Percentiles rank a stretch among this genome's conserved stretches.
phyloP scores from a whole-genome alignment of 331 rosid genomes.

The Cucumis variabilis region DNA sequence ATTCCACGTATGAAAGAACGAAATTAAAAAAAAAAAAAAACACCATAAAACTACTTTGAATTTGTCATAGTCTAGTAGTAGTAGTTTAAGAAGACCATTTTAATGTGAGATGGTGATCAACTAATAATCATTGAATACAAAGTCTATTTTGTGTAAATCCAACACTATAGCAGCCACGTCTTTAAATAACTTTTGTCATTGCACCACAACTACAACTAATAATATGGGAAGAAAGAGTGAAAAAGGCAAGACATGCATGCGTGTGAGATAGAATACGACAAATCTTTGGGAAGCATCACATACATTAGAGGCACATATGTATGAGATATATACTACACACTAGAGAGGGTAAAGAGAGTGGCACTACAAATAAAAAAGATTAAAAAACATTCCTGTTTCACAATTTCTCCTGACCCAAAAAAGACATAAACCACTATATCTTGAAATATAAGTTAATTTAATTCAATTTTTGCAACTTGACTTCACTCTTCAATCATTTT shows the following conservation, averaged over 20 bases:
- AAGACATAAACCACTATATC: neutral
- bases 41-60: too few species aligned
- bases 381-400: neutral
- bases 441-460: neutral
- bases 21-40: too few species aligned
- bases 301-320: neutral
- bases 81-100: too few species aligned
- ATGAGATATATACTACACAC: neutral
- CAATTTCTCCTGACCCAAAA: constrained; percentile 18
- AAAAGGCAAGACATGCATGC: constrained; percentile 87
- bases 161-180: too few species aligned
- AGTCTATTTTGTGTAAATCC: too few species aligned
- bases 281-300: constrained; percentile 52
- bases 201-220: too few species aligned
- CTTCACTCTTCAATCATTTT: constrained; percentile 57
- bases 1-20: too few species aligned
- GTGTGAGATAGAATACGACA: constrained; percentile 58
- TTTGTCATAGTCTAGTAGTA: too few species aligned
- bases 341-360: too few species aligned
- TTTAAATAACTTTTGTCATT: too few species aligned
- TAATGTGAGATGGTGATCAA: too few species aligned
- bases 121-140: too few species aligned
- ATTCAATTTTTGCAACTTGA: constrained; percentile 52
- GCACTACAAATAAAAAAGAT: neutral
- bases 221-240: constrained; percentile 39